phyloP scores from a whole-genome alignment of 768 basidiomycete genomes.

The Clitopilus hobsonii region DNA sequence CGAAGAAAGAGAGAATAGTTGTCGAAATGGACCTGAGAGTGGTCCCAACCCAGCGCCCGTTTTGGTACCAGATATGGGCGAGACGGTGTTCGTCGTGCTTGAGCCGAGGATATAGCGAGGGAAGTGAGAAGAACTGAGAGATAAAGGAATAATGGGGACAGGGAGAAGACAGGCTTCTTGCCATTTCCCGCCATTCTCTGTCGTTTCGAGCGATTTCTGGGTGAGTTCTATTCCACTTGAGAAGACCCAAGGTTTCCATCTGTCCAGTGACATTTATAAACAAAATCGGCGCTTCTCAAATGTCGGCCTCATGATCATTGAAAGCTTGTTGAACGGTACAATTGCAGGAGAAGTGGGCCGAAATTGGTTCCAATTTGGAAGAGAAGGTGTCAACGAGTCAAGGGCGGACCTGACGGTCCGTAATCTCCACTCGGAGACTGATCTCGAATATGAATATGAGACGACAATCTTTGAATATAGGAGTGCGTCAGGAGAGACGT shows the following conservation, averaged over 20 bases:
- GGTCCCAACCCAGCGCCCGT: background rate
- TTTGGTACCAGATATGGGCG: background rate
- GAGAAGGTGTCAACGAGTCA: background rate
- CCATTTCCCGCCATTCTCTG: no score
- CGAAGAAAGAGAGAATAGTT: slow-evolving; percentile 67
- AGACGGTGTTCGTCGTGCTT: background rate
- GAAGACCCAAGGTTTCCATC: no score
- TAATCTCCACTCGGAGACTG: background rate
- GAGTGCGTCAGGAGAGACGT: no score
- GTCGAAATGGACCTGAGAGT: slow-evolving; percentile 44
- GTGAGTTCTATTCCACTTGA: no score
- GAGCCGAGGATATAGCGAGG: background rate
- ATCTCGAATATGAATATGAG: background rate
- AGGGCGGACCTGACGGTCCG: background rate
- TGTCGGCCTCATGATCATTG: background rate
- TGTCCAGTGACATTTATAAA: background rate
- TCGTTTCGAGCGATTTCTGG: no score
- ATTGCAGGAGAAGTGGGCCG: background rate
- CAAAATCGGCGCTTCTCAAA: background rate
- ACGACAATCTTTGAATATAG: background rate
- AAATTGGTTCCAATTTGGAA: background rate
- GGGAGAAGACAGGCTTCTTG: no score
- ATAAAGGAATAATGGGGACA: background rate
- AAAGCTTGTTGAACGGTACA: background rate
- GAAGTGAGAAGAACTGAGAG: background rate